phyloP scores from a whole-genome alignment of 176 grass and related monocot species.

The Paspalum vaginatum region DNA sequence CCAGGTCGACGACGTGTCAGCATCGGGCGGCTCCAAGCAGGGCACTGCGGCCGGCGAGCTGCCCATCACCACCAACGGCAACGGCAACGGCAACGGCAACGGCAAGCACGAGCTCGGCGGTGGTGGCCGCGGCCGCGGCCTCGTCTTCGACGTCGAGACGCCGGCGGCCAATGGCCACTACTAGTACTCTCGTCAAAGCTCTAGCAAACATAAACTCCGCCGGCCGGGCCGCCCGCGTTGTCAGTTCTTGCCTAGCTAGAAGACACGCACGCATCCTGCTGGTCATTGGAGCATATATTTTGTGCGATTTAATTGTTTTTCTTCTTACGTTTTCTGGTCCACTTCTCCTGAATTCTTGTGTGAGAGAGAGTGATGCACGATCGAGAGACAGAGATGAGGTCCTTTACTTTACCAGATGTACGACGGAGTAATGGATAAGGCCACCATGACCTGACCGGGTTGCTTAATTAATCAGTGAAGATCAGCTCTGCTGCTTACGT shows the following conservation, averaged over 20 bases:
- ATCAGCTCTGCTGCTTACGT: conserved; percentile 15
- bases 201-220: not conserved
- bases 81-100: conserved; percentile 30
- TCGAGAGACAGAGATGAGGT: not conserved
- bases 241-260: conserved; percentile 25
- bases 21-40: conserved; percentile 32
- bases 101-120: conserved; percentile 37
- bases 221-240: too few species aligned
- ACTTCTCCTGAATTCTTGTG: conserved; percentile 28
- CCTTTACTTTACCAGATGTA: conserved; percentile 2
- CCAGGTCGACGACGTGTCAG: conserved; percentile 32
- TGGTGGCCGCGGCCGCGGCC: not conserved
- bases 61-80: conserved; percentile 42
- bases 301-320: conserved; percentile 9
- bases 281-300: not conserved
- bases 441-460: conserved; percentile 16
- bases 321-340: conserved; percentile 1
- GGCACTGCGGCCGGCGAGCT: conserved; percentile 43
- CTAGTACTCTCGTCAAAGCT: not conserved
- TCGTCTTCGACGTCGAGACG: conserved; percentile 49
- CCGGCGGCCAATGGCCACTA: conserved; percentile 37
- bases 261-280: not conserved
- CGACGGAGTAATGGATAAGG: conserved; percentile 39
- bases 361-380: not conserved
- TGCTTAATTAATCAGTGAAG: conserved; percentile 32